Conservation (phyloP, 306 rosid genomes). For the cucumber (Cucumis sativus) region DNA sequence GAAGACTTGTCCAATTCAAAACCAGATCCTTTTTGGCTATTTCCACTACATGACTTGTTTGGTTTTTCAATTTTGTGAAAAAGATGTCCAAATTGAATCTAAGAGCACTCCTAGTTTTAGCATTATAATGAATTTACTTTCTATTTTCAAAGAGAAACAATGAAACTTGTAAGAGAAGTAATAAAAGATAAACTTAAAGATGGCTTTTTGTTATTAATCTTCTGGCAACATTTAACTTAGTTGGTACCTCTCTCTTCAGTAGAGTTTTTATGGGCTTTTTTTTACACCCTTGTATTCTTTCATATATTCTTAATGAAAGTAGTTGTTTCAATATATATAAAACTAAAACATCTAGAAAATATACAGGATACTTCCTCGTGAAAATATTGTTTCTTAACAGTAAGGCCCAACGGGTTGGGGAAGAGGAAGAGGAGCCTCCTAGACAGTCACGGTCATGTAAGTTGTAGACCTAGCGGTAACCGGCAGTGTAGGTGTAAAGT, state of each 20-base stretch:
- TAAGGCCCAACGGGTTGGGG: not conserved
- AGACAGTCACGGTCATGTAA: not conserved
- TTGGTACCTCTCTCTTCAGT: no score
- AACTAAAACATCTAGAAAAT: not conserved
- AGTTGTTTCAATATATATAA: no score
- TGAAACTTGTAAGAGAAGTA: not conserved
- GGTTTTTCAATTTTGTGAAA: not conserved
- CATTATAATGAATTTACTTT: not conserved
- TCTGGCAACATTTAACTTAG: no score
- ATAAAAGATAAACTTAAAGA: not conserved
- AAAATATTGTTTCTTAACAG: not conserved
- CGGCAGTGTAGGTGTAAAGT: not conserved
- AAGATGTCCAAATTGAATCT: not conserved
- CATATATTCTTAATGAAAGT: no score
- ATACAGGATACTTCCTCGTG: not conserved
- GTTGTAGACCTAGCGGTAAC: not conserved
- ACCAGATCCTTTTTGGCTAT: not conserved
- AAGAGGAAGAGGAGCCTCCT: not conserved
- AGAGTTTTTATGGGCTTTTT: no score
- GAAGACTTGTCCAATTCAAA: not conserved
- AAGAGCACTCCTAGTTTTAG: not conserved
- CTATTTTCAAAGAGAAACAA: not conserved
- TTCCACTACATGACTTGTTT: not conserved
- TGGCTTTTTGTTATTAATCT: no score
- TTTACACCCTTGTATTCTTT: no score